Evolutionary conservation across 2,329 filamentous ascomycete species (phyloP).

Genomic region (Fusarium metavorans): DNA sequence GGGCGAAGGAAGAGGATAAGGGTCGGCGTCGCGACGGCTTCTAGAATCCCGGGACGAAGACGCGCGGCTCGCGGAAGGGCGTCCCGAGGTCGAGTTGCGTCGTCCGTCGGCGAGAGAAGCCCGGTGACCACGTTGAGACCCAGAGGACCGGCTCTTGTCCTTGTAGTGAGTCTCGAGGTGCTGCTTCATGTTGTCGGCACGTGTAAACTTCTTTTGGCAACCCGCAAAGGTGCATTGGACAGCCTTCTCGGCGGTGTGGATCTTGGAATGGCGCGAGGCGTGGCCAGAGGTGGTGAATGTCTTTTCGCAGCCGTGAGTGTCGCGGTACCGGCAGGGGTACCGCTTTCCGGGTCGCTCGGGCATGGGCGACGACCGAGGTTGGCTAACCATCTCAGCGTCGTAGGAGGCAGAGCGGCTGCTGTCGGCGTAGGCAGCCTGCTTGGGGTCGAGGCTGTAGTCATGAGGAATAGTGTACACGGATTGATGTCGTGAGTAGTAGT

Average conservation of each 20-base stretch:
- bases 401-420: constrained; percentile 63
- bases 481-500: constrained; percentile 54
- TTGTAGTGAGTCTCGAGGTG: constrained; percentile 82
- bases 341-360: constrained; percentile 69
- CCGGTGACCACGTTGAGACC: constrained; percentile 50
- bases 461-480: constrained; percentile 55
- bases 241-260: constrained; percentile 84
- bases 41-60: constrained; percentile 42
- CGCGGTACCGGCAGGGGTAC: constrained; percentile 80
- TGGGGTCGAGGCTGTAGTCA: constrained; percentile 52
- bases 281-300: constrained; percentile 88
- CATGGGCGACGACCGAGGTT: constrained; percentile 54
- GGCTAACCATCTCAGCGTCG: constrained; percentile 59
- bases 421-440: constrained; percentile 57
- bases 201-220: constrained; percentile 84
- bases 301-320: constrained; percentile 78
- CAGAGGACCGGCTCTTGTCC: constrained; percentile 64
- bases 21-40: constrained; percentile 56
- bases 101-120: constrained; percentile 49
- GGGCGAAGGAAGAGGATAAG: constrained; percentile 52
- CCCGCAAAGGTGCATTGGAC: constrained; percentile 75
- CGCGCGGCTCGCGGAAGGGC: constrained; percentile 46
- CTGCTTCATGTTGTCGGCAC: constrained; percentile 90
- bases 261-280: constrained; percentile 86
- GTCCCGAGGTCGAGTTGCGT: constrained; percentile 49